Conservation (phyloP, 306 rosid species). For the Malus fusca region DNA sequence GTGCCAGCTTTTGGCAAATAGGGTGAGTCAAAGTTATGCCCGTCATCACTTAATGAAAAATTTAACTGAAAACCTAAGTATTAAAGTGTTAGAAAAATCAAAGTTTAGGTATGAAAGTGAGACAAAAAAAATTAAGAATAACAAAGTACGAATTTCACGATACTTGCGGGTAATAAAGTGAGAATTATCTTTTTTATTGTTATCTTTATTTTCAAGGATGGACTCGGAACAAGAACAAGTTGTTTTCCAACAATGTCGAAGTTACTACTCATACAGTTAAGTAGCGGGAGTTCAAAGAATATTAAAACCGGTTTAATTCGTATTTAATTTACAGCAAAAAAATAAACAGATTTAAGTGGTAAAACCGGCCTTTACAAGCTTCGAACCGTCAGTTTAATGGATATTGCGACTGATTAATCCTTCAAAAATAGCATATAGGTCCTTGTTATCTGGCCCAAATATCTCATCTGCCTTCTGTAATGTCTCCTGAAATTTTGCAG, state of each 20-base stretch:
- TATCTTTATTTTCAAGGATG: not conserved
- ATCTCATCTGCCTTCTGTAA: conserved; percentile 85
- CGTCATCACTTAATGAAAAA: too few relatives aligned
- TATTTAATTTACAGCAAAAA: conserved; percentile 4
- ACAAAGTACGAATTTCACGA: too few relatives aligned
- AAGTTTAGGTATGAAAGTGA: too few relatives aligned
- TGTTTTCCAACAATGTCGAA: not conserved
- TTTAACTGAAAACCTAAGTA: too few relatives aligned
- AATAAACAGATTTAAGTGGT: conserved; percentile 11
- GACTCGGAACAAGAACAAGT: conserved; percentile 4
- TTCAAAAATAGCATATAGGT: conserved; percentile 72
- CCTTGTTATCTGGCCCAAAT: conserved; percentile 85
- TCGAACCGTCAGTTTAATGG: conserved; percentile 26
- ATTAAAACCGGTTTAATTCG: too few relatives aligned
- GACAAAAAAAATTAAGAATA: too few relatives aligned
- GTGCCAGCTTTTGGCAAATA: too few relatives aligned
- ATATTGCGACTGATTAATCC: conserved; percentile 78
- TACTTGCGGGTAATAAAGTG: too few relatives aligned
- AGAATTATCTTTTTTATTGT: too few relatives aligned
- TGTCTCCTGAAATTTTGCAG: conserved; percentile 58
- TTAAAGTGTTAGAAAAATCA: too few relatives aligned
- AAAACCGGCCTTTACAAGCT: conserved; percentile 13
- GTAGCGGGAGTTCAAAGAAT: conserved; percentile 27
- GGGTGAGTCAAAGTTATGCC: too few relatives aligned
- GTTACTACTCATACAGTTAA: not conserved